Conservation (phyloP, 345 rosid genomes). For the Eucalyptus urophylla region DNA sequence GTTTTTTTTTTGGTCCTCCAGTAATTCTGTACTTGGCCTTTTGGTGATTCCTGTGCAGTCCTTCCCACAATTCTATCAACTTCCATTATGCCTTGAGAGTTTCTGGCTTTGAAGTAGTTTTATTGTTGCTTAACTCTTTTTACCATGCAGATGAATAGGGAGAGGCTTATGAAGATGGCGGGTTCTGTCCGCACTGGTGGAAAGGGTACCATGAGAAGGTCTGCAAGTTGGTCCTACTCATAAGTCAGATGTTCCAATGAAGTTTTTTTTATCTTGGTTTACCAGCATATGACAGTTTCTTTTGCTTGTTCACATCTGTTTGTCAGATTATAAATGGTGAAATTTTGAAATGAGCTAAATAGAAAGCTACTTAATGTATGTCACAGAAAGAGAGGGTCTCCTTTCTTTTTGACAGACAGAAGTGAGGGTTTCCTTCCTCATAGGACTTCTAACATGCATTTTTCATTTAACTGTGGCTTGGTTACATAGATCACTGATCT, state of each 20-base stretch:
- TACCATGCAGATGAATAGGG: slow-evolving; percentile 59
- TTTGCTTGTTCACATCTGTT: neutral
- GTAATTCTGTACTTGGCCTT: neutral
- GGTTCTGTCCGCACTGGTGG: slow-evolving; percentile 95
- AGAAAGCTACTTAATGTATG: neutral
- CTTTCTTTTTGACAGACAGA: neutral
- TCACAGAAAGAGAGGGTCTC: neutral
- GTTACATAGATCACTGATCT: neutral
- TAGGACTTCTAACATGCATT: neutral
- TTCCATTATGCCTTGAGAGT: neutral
- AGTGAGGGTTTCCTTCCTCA: neutral
- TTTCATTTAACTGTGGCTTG: neutral
- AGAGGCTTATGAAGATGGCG: slow-evolving; percentile 90
- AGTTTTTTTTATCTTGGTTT: neutral
- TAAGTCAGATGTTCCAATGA: neutral
- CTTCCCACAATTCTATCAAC: neutral
- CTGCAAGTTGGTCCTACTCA: neutral
- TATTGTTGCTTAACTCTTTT: neutral
- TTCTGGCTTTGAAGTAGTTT: neutral
- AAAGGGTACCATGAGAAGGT: slow-evolving; percentile 92
- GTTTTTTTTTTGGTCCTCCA: neutral
- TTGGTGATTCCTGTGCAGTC: neutral
- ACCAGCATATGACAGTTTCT: neutral
- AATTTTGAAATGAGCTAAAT: neutral
- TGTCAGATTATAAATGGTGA: neutral